Base-by-base conservation (phyloP, 495 filamentous ascomycete species). In the Echria macrotheca region DNA sequence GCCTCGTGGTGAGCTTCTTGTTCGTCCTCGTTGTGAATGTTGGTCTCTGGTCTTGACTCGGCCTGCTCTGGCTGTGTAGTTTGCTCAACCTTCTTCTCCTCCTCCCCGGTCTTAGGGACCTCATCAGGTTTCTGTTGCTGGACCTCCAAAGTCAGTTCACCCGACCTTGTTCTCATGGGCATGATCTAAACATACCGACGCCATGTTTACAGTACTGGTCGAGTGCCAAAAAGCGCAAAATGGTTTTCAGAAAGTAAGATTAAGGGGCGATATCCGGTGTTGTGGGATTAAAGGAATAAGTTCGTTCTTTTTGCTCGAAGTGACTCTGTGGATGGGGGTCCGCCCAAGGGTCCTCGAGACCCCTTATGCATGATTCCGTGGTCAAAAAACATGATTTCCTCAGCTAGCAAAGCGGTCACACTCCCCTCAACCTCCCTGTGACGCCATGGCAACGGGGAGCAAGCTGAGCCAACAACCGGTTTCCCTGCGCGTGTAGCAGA, bases 171-270 rank as follows among this genome's bases (percentile, higher is more conserved):
- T n/a, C n/a, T n/a, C n/a, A n/a, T n/a, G n/a, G n/a, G n/a, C n/a
- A n/a, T n/a, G n/a, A n/a, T n/a, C n/a, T n/a, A n/a, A 33, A 37
- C 56, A 56, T 55, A 63, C 63, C 11, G 63, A 58, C 50, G 49
- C 46, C 62, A 65, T 63, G 38, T 35, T 49, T 10, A 15, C 18
- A n/a, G 31, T 49, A 19, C 11, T 36, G 44, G 14, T 3, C n/a
- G n/a, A n/a, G n/a, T n/a, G n/a, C n/a, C n/a, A n/a, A n/a, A n/a
- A n/a, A n/a, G n/a, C n/a, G n/a, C n/a, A n/a, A n/a, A n/a, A n/a
- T n/a, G n/a, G n/a, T n/a, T n/a, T n/a, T n/a, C n/a, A n/a, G n/a
- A n/a, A n/a, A 31, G 35, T 24, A 47, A 35, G 25, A 25, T 18
- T 23, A 25, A 19, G 31, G 41, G 17, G 21, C 44, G 33, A 18